Evolutionary conservation across 2,329 filamentous ascomycete genomes (phyloP).

Genomic region (Akanthomyces uredinophilus): DNA sequence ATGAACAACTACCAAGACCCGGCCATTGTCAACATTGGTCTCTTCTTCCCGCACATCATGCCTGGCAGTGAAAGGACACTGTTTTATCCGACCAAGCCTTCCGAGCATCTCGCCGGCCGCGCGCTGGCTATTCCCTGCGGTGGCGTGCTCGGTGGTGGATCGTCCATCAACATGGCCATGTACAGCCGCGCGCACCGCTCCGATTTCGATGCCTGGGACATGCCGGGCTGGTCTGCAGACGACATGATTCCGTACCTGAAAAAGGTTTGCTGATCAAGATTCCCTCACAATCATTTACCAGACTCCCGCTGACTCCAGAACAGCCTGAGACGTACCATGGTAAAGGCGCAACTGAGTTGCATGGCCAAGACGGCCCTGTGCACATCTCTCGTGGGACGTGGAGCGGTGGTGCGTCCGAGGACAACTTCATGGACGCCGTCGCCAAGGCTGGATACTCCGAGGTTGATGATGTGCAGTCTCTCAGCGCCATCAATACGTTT

Average conservation of each 20-base stretch:
- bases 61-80: constrained; percentile 22
- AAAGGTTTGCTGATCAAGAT: constrained; percentile 21
- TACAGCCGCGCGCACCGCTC: too few relatives aligned
- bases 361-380: constrained; percentile 52
- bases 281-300: too few relatives aligned
- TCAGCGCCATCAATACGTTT: constrained; percentile 35
- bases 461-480: constrained; percentile 48
- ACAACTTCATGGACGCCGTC: constrained; percentile 33
- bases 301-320: too few relatives aligned
- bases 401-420: constrained; percentile 33
- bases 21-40: constrained; percentile 24
- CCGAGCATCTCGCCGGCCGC: too few relatives aligned
- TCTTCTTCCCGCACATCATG: constrained; percentile 22
- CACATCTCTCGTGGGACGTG: constrained; percentile 48
- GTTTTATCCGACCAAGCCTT: constrained; percentile 23
- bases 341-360: constrained; percentile 35
- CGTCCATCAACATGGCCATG: too few relatives aligned
- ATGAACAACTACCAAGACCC: constrained; percentile 25
- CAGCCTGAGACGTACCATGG: constrained; percentile 51
- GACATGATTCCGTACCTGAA: constrained; percentile 29
- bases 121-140: too few relatives aligned
- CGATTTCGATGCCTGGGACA: too few relatives aligned
- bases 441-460: constrained; percentile 43
- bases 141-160: too few relatives aligned
- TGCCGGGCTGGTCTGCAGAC: constrained; percentile 15